These are phyloP conservation scores for Sugiyamaella paludigena DNA, from an alignment of 1,139 yeast genomes.

Conservation along the genomic window DNA sequence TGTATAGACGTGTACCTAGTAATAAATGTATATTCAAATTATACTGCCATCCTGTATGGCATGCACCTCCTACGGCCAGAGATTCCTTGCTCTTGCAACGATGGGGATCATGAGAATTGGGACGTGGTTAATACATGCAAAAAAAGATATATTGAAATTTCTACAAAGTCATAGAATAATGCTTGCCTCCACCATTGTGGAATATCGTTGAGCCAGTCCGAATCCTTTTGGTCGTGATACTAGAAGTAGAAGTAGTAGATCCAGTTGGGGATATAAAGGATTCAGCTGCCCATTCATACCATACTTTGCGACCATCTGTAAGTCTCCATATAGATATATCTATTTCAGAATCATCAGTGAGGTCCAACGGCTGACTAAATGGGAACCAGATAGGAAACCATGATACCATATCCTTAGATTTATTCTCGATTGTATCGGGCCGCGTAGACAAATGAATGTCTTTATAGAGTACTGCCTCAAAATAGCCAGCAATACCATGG, in stretches of 20 bases:
- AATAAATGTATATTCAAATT: background rate
- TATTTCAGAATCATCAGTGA: constrained; percentile 54
- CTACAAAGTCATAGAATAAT: constrained; percentile 25
- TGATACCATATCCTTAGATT: constrained; percentile 56
- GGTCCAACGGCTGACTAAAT: constrained; percentile 47
- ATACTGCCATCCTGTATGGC: too few relatives aligned
- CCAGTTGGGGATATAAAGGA: constrained; percentile 34
- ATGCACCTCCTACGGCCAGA: too few relatives aligned
- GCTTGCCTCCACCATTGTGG: constrained; percentile 30
- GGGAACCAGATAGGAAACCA: constrained; percentile 84
- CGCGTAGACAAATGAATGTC: constrained; percentile 55
- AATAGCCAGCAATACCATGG: constrained; percentile 76
- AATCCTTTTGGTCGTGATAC: constrained; percentile 20
- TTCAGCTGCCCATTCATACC: constrained; percentile 76
- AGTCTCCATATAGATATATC: constrained; percentile 50
- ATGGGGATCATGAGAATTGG: background rate
- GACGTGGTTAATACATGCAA: background rate
- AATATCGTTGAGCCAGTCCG: constrained; percentile 27
- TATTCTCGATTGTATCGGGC: constrained; percentile 44
- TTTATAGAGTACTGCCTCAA: constrained; percentile 62
- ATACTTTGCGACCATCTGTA: constrained; percentile 44
- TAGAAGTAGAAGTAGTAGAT: background rate
- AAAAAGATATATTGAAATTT: background rate
- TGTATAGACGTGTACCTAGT: background rate
- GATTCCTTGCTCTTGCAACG: too few relatives aligned